Evolutionary conservation across 75 land plant genomes (phyloP), one percentile per base, ranked within the genome.

Genomic region (Picea sitchensis): DNA sequence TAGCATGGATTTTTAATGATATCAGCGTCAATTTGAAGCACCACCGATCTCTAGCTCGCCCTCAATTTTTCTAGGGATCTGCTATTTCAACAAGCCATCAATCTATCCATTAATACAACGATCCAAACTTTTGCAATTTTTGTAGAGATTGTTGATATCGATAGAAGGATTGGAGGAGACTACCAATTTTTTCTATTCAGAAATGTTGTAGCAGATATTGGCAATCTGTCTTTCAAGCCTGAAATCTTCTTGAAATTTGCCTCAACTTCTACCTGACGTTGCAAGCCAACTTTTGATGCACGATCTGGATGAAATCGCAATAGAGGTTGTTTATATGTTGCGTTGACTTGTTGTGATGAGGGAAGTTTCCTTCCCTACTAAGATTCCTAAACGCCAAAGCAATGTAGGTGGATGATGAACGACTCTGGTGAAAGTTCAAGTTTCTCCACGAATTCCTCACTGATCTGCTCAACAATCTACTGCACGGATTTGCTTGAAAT

Each of bases 301-400:
- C 87, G 82, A 64, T 86, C 88, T 15, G 87, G 87, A 76, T 86
- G 87, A 61, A 67, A 86, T 51, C 82, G 81, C 61, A 86, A 61
- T 18, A 86, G 63, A 58, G 87, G 82, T 62, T 77, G 64, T 62
- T 83, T 86, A 76, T 83, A 86, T 36, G 87, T 85, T 15, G 85
- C 81, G 69, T 86, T 83, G 44, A 86, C 87, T 86, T 86, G 83
- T 73, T 85, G 78, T 68, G 80, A 4, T 30, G 84, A 62, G 12
- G 93, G 92, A 62, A 80, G 5, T 34, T 12, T 30, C 93, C 91
- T 30, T 91, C 69, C 83, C 88, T 9, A 95, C 92, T 76, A 77
- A 68, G 54, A 95, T 84, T 38, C 91, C 95, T 72, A 95, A 73
- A 69, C 84, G 82, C 61, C 96, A 90, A 59, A 95, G 84, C 17